phyloP scores from a whole-genome alignment of 2,329 filamentous ascomycete species.

The Epichloe aotearoae region DNA sequence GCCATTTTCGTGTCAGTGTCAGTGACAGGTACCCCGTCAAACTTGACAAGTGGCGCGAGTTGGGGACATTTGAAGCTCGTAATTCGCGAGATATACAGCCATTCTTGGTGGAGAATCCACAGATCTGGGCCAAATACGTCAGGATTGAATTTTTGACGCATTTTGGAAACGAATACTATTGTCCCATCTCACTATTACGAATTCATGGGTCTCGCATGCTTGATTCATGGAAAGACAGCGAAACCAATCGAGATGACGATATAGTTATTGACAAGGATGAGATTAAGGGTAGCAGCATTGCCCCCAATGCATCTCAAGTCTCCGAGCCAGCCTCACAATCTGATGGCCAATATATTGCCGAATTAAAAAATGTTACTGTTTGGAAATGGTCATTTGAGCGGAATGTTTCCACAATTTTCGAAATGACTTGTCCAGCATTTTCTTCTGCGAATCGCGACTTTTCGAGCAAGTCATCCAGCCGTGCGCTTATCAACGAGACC shows the following conservation, averaged over 20 bases:
- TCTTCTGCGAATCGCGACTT: not conserved
- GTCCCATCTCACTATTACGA: slow-evolving; percentile 76
- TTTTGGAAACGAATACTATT: slow-evolving; percentile 95
- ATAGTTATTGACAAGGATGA: slow-evolving; percentile 26
- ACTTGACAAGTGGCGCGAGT: slow-evolving; percentile 75
- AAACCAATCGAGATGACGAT: slow-evolving; percentile 51
- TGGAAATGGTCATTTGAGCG: not conserved
- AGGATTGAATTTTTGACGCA: slow-evolving; percentile 85
- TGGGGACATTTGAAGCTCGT: slow-evolving; percentile 80
- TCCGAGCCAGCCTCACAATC: not conserved
- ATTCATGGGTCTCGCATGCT: slow-evolving; percentile 96
- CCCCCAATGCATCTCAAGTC: not conserved
- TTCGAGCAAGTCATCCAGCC: not conserved
- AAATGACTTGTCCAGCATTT: not conserved
- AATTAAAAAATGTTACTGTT: not conserved
- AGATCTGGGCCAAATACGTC: slow-evolving; percentile 91
- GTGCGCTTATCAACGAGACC: not conserved
- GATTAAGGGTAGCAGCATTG: not conserved
- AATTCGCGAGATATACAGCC: slow-evolving; percentile 92
- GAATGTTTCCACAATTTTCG: not conserved
- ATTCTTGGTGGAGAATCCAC: slow-evolving; percentile 84
- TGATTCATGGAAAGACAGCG: slow-evolving; percentile 79
- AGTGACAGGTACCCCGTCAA: slow-evolving; percentile 93
- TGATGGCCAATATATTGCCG: not conserved
- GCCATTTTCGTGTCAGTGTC: slow-evolving; percentile 80